Base-by-base conservation (phyloP, 768 basidiomycete species). In the Dentipellis sp. region DNA sequence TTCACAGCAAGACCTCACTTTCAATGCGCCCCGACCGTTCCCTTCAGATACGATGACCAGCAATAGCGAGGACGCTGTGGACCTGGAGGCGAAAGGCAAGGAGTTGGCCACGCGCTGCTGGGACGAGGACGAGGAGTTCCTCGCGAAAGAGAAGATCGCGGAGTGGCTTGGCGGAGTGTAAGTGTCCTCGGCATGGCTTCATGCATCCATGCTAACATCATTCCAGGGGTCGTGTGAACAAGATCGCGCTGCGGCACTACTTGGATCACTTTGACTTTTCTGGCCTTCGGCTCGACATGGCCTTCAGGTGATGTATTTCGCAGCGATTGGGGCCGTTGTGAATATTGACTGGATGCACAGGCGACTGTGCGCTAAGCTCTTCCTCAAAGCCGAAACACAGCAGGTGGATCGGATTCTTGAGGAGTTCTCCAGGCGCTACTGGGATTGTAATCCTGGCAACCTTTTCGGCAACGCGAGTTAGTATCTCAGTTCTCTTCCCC, bases 361-460 rank as follows among this genome's bases (percentile, higher is more conserved):
- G 59, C 85, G 84, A 21, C 73, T 99, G 10, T 97, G 94, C 67
- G 84, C 85, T 11, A 97, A 95, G 68, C 78, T 99, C 2, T 97
- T 81, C 68, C 79, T 99, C 57, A 94, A 93, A 69, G 97, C 85
- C 1, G 97, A 99, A 69, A 95, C 95, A 0, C 97, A 99, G 66
- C 94, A 98, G 72, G 88, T 99, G 45, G 97, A 98, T 68, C 85
- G 97, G 45, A 97, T 99, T 59, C 77, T 99, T 5, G 93, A 92
- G 58, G 86, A 84, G 59, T 97, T 99, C 64, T 91, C 91, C 64
- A 75, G 82, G 40, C 82, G 92, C 9, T 99, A 92, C 68, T 97
- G 85, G 82, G 85, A 93, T 46, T 93, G 91, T 67, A 98, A 98
- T 66, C 87, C 90, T 0, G 72, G 73, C 1, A 80, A 80, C 21